Evolutionary conservation across 1,284 basidiomycete genomes (phyloP).

Genomic region (Moniliophthora roreri): DNA sequence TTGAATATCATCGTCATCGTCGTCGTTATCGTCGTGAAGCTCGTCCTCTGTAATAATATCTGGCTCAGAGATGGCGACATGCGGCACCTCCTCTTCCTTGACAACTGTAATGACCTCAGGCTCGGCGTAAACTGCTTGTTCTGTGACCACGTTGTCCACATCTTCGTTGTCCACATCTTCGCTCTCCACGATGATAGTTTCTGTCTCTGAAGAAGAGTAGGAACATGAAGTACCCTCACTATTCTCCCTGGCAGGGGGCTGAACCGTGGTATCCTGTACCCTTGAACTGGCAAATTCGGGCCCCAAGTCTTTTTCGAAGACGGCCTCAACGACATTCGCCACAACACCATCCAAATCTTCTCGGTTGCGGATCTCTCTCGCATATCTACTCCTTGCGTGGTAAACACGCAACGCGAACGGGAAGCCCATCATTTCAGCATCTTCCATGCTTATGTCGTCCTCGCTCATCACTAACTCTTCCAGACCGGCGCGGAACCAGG

Average conservation of each 20-base stretch:
- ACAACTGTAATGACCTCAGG: no score
- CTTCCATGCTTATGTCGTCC: not conserved
- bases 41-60: not conserved
- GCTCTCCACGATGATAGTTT: no score
- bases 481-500: not conserved
- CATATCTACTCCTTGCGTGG: not conserved
- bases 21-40: not conserved
- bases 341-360: not conserved
- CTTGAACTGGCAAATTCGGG: not conserved
- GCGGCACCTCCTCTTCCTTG: no score
- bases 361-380: not conserved
- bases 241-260: no score
- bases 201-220: no score
- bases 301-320: not conserved
- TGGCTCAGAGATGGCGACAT: no score
- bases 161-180: no score
- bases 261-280: no score
- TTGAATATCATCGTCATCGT: no score
- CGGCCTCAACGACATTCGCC: not conserved
- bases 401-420: not conserved
- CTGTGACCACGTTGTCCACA: no score
- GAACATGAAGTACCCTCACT: no score
- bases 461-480: constrained; percentile 1
- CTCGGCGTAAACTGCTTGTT: no score
- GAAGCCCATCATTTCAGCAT: not conserved